Evolutionary conservation across 2,329 filamentous ascomycete species (phyloP), one percentile per base, ranked within the genome.

Genomic region (Trichophyton schoenleinii): DNA sequence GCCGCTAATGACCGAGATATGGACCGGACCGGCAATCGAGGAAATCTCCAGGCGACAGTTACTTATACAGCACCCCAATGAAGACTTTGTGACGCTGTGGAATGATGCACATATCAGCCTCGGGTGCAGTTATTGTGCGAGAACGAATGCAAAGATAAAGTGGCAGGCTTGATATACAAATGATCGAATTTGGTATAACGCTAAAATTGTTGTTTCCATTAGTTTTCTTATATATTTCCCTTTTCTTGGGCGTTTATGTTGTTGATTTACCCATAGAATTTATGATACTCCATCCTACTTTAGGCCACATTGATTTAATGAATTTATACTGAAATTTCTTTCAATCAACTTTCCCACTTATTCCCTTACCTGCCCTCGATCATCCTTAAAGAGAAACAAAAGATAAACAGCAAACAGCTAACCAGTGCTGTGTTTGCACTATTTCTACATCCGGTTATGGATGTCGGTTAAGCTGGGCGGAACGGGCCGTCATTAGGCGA

Each of bases 11-110:
- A 65, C 70, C 41, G 73, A 76, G 60, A 70, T 76, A 53, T 77
- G 74, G 74, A 74, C 75, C 61, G 69, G 72, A 64, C 70, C 70
- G 52, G 74, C 71, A 5, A 66, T 63, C 9, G 63, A 67, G 31
- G 73, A 74, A 59, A 61, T 76, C 61, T 64, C 41, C 1, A 63
- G 63, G 15, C 66, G 73, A 55, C 62, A 65, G 20, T 68, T 69
- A 9, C 60, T 68, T 28, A 55, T 55, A 36, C 71, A 68, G 13
- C 74, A 77, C 64, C 66, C 68, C 58, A 66, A 69, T 61, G 72
- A 74, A 60, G 66, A 67, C 38, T 64, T 59, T 62, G 67, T 74
- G 20, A 67, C 68, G 64, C 65, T 71, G 49, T 71, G 70, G 69
- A 67, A 72, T 57, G 68, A 68, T 11, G 66, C 73, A 49, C 71